Conservation (phyloP, 2,329 filamentous ascomycete species). For the Tolypocladium cylindrosporum region DNA sequence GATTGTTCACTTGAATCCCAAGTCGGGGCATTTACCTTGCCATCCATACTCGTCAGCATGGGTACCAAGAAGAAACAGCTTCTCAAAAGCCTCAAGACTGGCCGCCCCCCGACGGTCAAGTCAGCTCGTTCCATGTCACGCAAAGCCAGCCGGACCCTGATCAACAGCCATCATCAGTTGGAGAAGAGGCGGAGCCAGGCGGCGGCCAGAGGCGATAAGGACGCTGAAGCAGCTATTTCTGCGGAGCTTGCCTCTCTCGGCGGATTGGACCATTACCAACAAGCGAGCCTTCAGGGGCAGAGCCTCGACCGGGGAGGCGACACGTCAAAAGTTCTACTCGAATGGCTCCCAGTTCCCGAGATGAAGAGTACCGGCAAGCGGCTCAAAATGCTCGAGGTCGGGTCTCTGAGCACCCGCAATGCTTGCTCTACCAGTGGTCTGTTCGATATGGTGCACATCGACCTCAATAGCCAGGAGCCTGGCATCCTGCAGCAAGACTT, state of each 20-base stretch:
- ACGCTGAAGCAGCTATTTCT: slow-evolving; percentile 33
- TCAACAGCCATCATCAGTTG: slow-evolving; percentile 55
- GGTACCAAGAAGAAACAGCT: slow-evolving; percentile 33
- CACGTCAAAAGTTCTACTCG: slow-evolving; percentile 52
- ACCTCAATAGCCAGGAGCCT: slow-evolving; percentile 76
- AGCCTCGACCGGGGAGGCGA: slow-evolving; percentile 56
- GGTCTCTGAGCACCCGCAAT: slow-evolving; percentile 75
- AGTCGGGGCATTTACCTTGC: neutral
- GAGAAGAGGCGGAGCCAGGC: slow-evolving; percentile 53
- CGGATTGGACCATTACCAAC: slow-evolving; percentile 54
- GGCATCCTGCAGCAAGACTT: slow-evolving; percentile 87
- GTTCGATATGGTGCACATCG: slow-evolving; percentile 74
- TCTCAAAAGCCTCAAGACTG: slow-evolving; percentile 33
- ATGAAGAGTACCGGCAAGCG: slow-evolving; percentile 14
- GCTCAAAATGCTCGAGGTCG: slow-evolving; percentile 75
- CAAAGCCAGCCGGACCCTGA: slow-evolving; percentile 53
- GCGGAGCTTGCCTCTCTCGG: slow-evolving; percentile 48
- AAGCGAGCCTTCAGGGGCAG: slow-evolving; percentile 60
- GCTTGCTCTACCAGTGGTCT: slow-evolving; percentile 64
- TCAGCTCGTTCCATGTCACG: slow-evolving; percentile 49
- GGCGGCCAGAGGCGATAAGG: slow-evolving; percentile 37
- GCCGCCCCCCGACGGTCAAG: slow-evolving; percentile 46
- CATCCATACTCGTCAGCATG: slow-evolving; percentile 24
- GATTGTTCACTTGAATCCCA: neutral
- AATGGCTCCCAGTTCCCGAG: slow-evolving; percentile 40